phyloP scores from a whole-genome alignment of 345 rosid species.

The Dovyalis caffra region DNA sequence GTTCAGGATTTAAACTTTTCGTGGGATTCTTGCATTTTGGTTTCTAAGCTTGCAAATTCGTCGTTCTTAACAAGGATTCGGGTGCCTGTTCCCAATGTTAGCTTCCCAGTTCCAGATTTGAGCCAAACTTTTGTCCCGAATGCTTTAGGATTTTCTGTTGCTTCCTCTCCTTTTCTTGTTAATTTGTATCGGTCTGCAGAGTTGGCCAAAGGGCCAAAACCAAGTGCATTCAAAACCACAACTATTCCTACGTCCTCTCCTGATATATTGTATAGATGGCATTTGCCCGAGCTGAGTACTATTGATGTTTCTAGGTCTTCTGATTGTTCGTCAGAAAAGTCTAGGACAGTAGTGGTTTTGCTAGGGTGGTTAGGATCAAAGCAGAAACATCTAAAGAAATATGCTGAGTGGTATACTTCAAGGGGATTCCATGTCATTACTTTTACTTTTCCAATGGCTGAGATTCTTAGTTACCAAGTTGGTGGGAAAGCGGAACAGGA shows the following conservation, averaged over 20 bases:
- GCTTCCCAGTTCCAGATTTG: slow-evolving; percentile 31
- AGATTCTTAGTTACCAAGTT: slow-evolving; percentile 78
- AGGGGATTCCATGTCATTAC: slow-evolving; percentile 93
- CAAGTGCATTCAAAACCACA: slow-evolving; percentile 27
- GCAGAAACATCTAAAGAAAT: slow-evolving; percentile 89
- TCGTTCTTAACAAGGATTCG: slow-evolving; percentile 53
- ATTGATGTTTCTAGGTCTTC: slow-evolving; percentile 52
- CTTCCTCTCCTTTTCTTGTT: slow-evolving; percentile 48
- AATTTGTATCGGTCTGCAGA: slow-evolving; percentile 66
- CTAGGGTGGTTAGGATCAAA: slow-evolving; percentile 98
- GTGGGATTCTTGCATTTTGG: slow-evolving; percentile 55
- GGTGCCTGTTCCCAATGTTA: slow-evolving; percentile 60
- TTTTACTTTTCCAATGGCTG: slow-evolving; percentile 85
- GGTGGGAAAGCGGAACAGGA: slow-evolving; percentile 93
- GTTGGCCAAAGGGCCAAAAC: slow-evolving; percentile 64
- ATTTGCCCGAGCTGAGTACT: slow-evolving; percentile 70
- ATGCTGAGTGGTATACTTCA: slow-evolving; percentile 93
- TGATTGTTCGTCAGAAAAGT: slow-evolving; percentile 56
- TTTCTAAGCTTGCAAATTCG: slow-evolving; percentile 62
- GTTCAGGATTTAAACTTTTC: slow-evolving; percentile 37
- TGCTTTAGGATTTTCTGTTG: slow-evolving; percentile 28
- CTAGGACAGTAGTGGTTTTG: slow-evolving; percentile 85
- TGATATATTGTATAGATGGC: slow-evolving; percentile 81
- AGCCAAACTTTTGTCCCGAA: slow-evolving; percentile 27
- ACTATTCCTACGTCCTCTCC: slow-evolving; percentile 40